A percentile compares a stretch with the other conserved stretches of the same genome.
These are phyloP conservation scores for Backusella australiensis DNA, from an alignment of 192 early-diverging fungal genomes.

Conservation along the genomic window DNA sequence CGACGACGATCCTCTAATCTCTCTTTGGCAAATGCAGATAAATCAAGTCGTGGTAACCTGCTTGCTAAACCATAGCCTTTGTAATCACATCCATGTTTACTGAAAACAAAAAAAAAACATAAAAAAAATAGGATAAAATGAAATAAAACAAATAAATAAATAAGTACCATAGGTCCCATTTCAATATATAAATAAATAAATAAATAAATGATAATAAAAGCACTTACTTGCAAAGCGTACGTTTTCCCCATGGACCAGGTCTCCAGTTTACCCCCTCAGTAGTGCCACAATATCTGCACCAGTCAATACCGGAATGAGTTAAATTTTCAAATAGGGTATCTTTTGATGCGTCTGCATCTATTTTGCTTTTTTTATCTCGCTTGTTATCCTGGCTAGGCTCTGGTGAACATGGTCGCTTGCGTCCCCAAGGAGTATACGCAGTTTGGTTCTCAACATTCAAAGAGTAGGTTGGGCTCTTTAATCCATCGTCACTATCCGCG, in stretches of 20 bases:
- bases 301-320: conserved; percentile 48
- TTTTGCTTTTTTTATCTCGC: conserved; percentile 2
- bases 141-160: conserved; percentile 6
- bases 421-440: neutral
- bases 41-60: conserved; percentile 21
- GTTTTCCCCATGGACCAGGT: conserved; percentile 91
- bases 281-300: conserved; percentile 91
- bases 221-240: conserved; percentile 85
- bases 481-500: neutral
- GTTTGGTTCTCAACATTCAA: neutral
- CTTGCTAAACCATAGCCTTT: conserved; percentile 27
- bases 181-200: neutral
- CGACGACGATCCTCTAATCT: conserved; percentile 12
- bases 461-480: neutral
- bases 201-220: neutral
- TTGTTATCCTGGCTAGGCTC: neutral
- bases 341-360: neutral
- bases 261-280: conserved; percentile 87
- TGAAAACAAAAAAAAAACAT: neutral
- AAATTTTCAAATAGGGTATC: conserved; percentile 18
- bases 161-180: neutral
- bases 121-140: neutral
- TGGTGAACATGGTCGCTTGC: neutral
- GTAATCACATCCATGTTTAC: conserved; percentile 33
- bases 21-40: conserved; percentile 21